Base-by-base conservation (phyloP, 148 eudicot species). In the Nepenthes gracilis region DNA sequence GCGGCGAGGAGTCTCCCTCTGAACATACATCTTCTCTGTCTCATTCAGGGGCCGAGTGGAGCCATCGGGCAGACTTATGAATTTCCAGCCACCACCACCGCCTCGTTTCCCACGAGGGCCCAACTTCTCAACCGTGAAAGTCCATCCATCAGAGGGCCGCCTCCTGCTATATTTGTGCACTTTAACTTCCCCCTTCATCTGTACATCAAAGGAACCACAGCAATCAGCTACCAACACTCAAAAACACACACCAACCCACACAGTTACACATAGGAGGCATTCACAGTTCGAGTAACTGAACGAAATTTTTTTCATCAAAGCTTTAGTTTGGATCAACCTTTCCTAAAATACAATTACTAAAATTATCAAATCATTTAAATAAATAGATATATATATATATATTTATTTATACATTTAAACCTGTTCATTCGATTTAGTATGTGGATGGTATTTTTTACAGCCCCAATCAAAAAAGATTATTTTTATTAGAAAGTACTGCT, bases 111-210 rank as follows among this genome's bases (percentile, higher is more conserved):
- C 94, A 11, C 70, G 66, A 0, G 83, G 47, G 47, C 90, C 95
- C 70, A 84, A 57, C 47, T 78, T 84, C 73, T 87, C 95, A 13
- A 87, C 87, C 47, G 65, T 80, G 67, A 84, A 67, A 50, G 68
- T 67, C 97, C 97, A 90, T 10, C 97, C 97, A 36, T 82, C 68
- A 2, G 81, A 65, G 8, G 97, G 96, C 9, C 97, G 93, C 65
- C 82, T 78, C 73, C 97, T 40, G 71, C 94, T 88, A 65, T 92
- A 79, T 65, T 83, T 88, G 82, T 92, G 98, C 63, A 66, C 70
- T 64, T 82, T 83, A 33, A 92, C 88, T 70, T 83, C 59, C 35
- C 83, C 80, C 38, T 67, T 76, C 74, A 83, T 72, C 95, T 88
- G 83, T 61, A 55, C 40, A 68, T 15, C 45, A 47, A 51, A 55